Evolutionary conservation across 129 eudicot species (phyloP).

Genomic region (Pittosporum tobira): DNA sequence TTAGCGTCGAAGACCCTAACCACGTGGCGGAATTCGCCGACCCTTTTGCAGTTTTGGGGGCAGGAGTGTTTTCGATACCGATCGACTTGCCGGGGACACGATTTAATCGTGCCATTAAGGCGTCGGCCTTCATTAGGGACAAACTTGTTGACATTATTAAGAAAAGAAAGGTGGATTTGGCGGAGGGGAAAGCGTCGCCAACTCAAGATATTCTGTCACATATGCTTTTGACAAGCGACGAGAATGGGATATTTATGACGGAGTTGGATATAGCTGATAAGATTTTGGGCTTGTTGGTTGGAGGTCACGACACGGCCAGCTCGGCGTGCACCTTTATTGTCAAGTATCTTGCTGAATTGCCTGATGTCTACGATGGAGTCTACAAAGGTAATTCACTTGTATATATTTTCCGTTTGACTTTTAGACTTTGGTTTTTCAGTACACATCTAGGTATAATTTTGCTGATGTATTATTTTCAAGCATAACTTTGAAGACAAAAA

Average conservation of each 20-base stretch:
- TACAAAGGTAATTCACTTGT: conserved; percentile 19
- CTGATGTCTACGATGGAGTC: conserved; percentile 24
- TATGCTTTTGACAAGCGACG: background rate
- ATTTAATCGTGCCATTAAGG: conserved; percentile 23
- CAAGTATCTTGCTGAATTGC: conserved; percentile 31
- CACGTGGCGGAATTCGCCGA: conserved; percentile 16
- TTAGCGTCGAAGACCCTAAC: conserved; percentile 23
- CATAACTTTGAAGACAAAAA: background rate
- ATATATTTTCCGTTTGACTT: background rate
- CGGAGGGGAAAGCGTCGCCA: conserved; percentile 22
- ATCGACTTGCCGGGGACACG: conserved; percentile 31
- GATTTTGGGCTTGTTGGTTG: conserved; percentile 15
- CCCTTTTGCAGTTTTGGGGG: conserved; percentile 18
- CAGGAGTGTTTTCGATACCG: conserved; percentile 22
- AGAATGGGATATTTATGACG: background rate
- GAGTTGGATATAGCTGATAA: background rate
- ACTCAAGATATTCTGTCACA: background rate
- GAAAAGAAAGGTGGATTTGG: conserved; percentile 25
- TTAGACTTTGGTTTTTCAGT: background rate
- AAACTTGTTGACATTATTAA: conserved; percentile 18
- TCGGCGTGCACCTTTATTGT: conserved; percentile 25
- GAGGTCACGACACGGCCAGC: conserved; percentile 34
- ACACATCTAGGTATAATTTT: background rate
- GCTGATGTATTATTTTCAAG: background rate
- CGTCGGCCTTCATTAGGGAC: conserved; percentile 21